These are phyloP conservation scores for Sarocladium strictum DNA, from an alignment of 2,329 filamentous ascomycete species.

Conservation along the genomic window DNA sequence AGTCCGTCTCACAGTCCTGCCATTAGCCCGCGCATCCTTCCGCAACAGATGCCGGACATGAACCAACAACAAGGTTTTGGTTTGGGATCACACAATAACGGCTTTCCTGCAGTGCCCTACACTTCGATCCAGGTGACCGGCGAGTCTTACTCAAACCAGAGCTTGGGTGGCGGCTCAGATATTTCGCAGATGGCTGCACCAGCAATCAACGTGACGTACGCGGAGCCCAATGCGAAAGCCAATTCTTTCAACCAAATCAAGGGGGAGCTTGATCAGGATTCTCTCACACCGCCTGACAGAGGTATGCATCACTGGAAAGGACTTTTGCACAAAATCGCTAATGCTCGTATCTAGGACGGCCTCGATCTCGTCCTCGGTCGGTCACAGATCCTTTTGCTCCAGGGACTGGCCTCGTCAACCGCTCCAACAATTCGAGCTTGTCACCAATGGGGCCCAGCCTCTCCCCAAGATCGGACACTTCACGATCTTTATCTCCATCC, in stretches of 20 bases:
- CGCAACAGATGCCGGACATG: conserved; percentile 49
- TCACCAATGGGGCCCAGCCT: conserved; percentile 44
- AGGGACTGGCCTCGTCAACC: conserved; percentile 33
- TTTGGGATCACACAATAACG: conserved; percentile 32
- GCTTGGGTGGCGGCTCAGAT: conserved; percentile 45
- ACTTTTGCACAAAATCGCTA: conserved; percentile 7
- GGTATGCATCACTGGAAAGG: conserved; percentile 37
- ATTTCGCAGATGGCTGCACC: conserved; percentile 81
- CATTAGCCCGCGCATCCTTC: conserved; percentile 56
- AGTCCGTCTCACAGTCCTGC: conserved; percentile 74
- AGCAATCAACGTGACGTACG: conserved; percentile 90
- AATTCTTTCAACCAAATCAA: conserved; percentile 45
- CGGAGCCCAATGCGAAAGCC: conserved; percentile 58
- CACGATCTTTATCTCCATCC: conserved; percentile 53
- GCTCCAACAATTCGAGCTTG: conserved; percentile 34
- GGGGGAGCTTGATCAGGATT: conserved; percentile 64
- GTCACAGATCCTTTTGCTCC: conserved; percentile 56
- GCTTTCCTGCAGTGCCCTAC: conserved; percentile 25
- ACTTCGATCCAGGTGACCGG: conserved; percentile 21
- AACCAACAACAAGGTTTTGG: conserved; percentile 42
- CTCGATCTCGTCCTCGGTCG: conserved; percentile 44
- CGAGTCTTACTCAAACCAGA: conserved; percentile 49
- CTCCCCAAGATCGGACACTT: conserved; percentile 38
- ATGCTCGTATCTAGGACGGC: conserved; percentile 33
- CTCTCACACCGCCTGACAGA: conserved; percentile 74